Evolutionary conservation across 129 eudicot species (phyloP), one percentile per base, ranked within the genome.

Genomic region (Heracleum sosnowskyi): DNA sequence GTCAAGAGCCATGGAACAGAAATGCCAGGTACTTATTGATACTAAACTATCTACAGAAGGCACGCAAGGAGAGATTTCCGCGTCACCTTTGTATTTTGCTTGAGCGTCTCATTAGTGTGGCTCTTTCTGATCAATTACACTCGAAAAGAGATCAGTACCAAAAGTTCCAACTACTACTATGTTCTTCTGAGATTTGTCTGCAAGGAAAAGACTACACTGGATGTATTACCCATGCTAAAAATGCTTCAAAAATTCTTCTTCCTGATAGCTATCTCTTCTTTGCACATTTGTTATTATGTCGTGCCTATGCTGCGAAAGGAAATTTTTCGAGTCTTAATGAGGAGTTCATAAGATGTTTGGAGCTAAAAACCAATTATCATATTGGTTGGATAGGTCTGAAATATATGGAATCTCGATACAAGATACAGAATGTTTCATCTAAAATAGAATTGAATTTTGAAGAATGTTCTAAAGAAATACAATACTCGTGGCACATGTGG

Each of bases 1-100:
- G 80, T 85, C 96, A 82, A 85, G 97, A 94, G 76, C 98, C 98
- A 16, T 94, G 98, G 98, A 91, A 94, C 73, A 75, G 70, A 75
- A 85, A 85, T 69, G 89, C 91, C 22, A 84, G 92, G 81, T 94
- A 91, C 79, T 81, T 89, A 80, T 82, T 94, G 77, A 85, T 89
- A 68, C 88, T 94, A 29, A 89, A 89, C 78, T 90, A 84, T 86
- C 80, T 94, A 40, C 97, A 94, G 74, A 88, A 88, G 85, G 93
- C 98, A 62, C 96, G 96, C 20, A 85, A 83, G 85, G 89, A 90
- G 83, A 85, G 84, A 81, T 91, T 86, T 82, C 96, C 93, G 26
- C 89, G 57, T 76, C 90, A 94, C 78, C 82, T 88, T 57, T 81
- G 90, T 73, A 71, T 47, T 64, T 84, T 80, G 35, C 86, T 94